Evolutionary conservation across 768 basidiomycete genomes (phyloP), one percentile per base, ranked within the genome.

Genomic region (Lactifluus piperatus): DNA sequence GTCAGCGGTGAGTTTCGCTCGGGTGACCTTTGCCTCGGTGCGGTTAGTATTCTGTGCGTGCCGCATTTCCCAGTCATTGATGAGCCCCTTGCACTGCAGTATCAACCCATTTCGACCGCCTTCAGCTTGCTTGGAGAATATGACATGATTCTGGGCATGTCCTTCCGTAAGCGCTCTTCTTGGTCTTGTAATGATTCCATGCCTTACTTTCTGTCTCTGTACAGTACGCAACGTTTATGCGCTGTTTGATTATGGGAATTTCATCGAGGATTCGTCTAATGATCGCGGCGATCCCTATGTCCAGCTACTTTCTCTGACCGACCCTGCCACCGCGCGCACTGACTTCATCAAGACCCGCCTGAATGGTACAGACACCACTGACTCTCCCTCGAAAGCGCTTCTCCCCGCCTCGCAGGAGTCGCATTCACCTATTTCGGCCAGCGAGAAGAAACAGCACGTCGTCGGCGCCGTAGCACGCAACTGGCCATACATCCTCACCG

Each of bases 121-220:
- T 88, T 90, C 72, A 84, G 85, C 73, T 63, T 88, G 43, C 78
- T 87, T 27, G 85, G 87, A 62, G 78, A 85, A 68, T 91, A 87
- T 63, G 88, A 91, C 65, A 83, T 90, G 77, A 88, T 91, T 65
- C 77, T 90, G 50, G 88, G 88, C 63, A 88, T 89, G 86, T 79
- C 79, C 54, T 88, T 91, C 74, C 57, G 88, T 90, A 71, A 65
- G 86, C 71, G 4, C 8, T 30, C 20, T 3, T 18, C 18, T 32
- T 37, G 39, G 10, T n/a, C 24, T 13, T 54, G 34, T 41, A 27
- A 30, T 27, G 8, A 24, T 5, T 46, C 63, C 18, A 65, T 60
- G 22, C 24, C 5, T 18, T 50, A 8, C 9, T 34, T 10, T 22
- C 11, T 44, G 49, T 34, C 65, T 36, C 13, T 11, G 45, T 18